A percentile compares a stretch with the other conserved stretches of the same genome.
Evolutionary conservation across 2,329 filamentous ascomycete species (phyloP).

Genomic region (Alternaria angustiovoidea): DNA sequence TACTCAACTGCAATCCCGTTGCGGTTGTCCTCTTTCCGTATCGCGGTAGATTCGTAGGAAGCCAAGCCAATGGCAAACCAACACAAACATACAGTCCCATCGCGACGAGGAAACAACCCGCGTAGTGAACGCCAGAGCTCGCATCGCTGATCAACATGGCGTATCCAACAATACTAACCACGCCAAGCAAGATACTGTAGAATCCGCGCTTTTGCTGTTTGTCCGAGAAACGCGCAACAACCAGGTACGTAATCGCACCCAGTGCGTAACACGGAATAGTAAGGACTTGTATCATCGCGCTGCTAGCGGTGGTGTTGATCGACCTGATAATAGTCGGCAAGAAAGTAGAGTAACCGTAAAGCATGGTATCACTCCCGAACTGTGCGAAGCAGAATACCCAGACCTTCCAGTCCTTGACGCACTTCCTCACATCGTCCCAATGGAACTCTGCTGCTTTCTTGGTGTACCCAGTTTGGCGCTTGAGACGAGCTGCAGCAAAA

Average conservation of each 20-base stretch:
- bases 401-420: slow-evolving; percentile 78
- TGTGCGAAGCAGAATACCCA: slow-evolving; percentile 74
- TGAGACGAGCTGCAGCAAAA: slow-evolving; percentile 62
- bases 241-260: slow-evolving; percentile 74
- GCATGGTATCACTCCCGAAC: slow-evolving; percentile 78
- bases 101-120: slow-evolving; percentile 79
- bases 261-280: slow-evolving; percentile 81
- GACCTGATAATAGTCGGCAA: slow-evolving; percentile 79
- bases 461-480: slow-evolving; percentile 59
- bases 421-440: slow-evolving; percentile 70
- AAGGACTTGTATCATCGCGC: slow-evolving; percentile 74
- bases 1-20: slow-evolving; percentile 73
- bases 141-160: slow-evolving; percentile 70
- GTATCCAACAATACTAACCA: slow-evolving; percentile 73
- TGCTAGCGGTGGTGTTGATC: slow-evolving; percentile 68
- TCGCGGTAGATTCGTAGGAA: slow-evolving; percentile 73
- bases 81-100: slow-evolving; percentile 72
- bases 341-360: slow-evolving; percentile 81
- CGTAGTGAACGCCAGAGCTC: slow-evolving; percentile 72
- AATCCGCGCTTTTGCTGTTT: slow-evolving; percentile 70
- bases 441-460: slow-evolving; percentile 63
- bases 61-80: slow-evolving; percentile 64
- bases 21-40: slow-evolving; percentile 80
- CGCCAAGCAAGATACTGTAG: slow-evolving; percentile 69
- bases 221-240: slow-evolving; percentile 72